Percentiles rank a stretch among this genome's conserved stretches.
These are phyloP conservation scores for Sorghum bicolor DNA, from an alignment of 176 grass and related monocot species.

Conservation along the genomic window Sorghum_bicolor_NCBIv3 NC_012879.2:47769501-47770000, in stretches of 20 bases:
- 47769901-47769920: conserved; percentile 96
- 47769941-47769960: not conserved
- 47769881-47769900: conserved; percentile 97
- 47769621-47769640: not conserved
- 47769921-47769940: conserved; percentile 56
- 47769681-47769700: not conserved
- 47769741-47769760: not conserved
- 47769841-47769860: conserved; percentile 64
- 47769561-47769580: not conserved
- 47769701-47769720: not conserved
- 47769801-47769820: conserved; percentile 3
- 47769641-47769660: not conserved
- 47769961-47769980: not conserved
- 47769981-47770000: not conserved
- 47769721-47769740: not conserved
- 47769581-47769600: not conserved
- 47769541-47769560: not conserved
- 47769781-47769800: not conserved
- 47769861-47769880: conserved; percentile 70
- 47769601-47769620: not conserved
- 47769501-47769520: not conserved
- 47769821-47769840: conserved; percentile 46
- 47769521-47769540: not conserved
- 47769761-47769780: not conserved
- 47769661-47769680: not conserved